Conservation (phyloP, 2,329 filamentous ascomycete species). For the Penicillium palitans region DNA sequence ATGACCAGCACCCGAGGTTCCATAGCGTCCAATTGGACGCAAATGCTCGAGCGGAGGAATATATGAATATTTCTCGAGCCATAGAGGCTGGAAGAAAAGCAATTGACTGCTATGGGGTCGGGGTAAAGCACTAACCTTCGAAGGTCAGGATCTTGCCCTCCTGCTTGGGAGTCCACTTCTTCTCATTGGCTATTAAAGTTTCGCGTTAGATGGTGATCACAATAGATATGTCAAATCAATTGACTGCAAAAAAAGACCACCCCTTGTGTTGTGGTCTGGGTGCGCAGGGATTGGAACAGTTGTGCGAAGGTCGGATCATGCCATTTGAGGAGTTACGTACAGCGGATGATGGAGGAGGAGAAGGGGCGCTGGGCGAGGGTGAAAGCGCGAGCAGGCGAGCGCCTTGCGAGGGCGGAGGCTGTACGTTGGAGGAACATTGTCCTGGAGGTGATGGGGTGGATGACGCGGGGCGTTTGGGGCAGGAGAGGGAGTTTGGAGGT, state of each 20-base stretch:
- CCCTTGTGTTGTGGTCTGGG: constrained; percentile 30
- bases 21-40: constrained; percentile 14
- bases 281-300: constrained; percentile 19
- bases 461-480: constrained; percentile 29
- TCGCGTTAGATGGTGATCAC: constrained; percentile 26
- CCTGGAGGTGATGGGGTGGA: constrained; percentile 26
- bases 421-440: constrained; percentile 52
- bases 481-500: constrained; percentile 36
- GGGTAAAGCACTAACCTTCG: constrained; percentile 41
- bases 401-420: constrained; percentile 48
- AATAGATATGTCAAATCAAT: background rate
- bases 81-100: constrained; percentile 11
- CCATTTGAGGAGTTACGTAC: constrained; percentile 42
- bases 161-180: constrained; percentile 44
- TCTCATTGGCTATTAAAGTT: constrained; percentile 34
- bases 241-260: background rate
- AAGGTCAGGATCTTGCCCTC: constrained; percentile 47
- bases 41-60: background rate
- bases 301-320: constrained; percentile 28
- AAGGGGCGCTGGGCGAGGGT: constrained; percentile 45
- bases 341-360: constrained; percentile 46
- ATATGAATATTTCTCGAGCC: background rate
- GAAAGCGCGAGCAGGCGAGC: constrained; percentile 45
- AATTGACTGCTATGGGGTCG: constrained; percentile 17
- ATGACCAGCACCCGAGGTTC: constrained; percentile 14